Conservation (phyloP, 75 land plant species). For the Picea glauca region DNA sequence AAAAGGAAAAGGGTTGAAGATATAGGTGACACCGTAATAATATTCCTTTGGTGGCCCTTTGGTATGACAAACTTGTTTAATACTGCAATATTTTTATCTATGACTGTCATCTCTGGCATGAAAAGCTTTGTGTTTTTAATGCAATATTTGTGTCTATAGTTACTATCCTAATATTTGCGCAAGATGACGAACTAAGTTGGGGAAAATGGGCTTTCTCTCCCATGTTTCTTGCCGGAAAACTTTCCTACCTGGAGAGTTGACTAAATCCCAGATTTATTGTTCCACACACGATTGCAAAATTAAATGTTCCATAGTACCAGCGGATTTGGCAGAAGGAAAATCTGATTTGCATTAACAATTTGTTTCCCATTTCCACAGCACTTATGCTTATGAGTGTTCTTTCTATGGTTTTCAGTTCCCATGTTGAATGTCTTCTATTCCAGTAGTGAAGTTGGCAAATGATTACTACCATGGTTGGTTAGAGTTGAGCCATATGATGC, state of each 20-base stretch:
- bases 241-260: neutral
- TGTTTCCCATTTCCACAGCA: neutral
- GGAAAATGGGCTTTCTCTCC: no score
- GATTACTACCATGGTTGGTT: neutral
- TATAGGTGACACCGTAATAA: no score
- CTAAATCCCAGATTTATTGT: neutral
- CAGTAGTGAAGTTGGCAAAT: neutral
- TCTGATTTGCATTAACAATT: neutral
- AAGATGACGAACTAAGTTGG: no score
- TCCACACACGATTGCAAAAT: neutral
- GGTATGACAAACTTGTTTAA: no score
- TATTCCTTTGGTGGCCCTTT: no score
- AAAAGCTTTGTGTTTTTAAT: no score
- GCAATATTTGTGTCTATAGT: no score
- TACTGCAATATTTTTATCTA: no score
- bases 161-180: no score
- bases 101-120: no score
- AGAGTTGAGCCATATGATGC: neutral
- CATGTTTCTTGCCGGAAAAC: no score
- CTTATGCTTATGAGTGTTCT: neutral
- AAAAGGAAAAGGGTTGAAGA: no score
- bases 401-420: neutral
- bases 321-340: neutral
- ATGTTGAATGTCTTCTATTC: neutral
- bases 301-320: neutral